Evolutionary conservation across 2,329 filamentous ascomycete genomes (phyloP).

Genomic region (Hymenoscyphus albidus): DNA sequence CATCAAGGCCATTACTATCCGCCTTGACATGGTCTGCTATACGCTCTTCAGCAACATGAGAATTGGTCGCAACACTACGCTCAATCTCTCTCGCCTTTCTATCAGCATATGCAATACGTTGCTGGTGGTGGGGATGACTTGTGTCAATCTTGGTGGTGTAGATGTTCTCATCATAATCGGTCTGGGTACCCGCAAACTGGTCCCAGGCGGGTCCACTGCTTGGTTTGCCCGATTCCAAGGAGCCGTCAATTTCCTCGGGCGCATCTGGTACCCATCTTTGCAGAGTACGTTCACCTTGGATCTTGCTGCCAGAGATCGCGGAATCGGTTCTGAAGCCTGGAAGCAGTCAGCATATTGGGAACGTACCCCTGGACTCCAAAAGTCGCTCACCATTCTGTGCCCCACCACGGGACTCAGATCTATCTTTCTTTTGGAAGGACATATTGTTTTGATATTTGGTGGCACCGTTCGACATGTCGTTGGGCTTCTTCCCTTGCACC

Average conservation of each 20-base stretch:
- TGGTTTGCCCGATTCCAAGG: slow-evolving; percentile 53
- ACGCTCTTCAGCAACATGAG: slow-evolving; percentile 88
- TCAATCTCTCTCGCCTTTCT: slow-evolving; percentile 89
- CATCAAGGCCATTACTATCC: slow-evolving; percentile 67
- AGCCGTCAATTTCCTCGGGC: slow-evolving; percentile 61
- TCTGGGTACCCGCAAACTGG: slow-evolving; percentile 90
- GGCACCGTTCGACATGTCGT: slow-evolving; percentile 42
- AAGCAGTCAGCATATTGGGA: slow-evolving; percentile 20
- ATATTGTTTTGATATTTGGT: slow-evolving; percentile 48
- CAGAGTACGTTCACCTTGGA: slow-evolving; percentile 67
- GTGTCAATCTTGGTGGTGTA: slow-evolving; percentile 92
- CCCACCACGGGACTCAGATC: slow-evolving; percentile 47
- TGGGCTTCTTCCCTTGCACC: slow-evolving; percentile 48
- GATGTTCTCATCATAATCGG: slow-evolving; percentile 88
- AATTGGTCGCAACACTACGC: slow-evolving; percentile 64
- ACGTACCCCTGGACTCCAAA: neutral
- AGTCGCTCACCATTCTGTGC: slow-evolving; percentile 53
- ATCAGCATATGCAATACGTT: slow-evolving; percentile 74
- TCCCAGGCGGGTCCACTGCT: slow-evolving; percentile 60
- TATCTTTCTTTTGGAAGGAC: slow-evolving; percentile 59
- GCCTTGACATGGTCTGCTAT: slow-evolving; percentile 63
- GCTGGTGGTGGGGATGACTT: slow-evolving; percentile 74
- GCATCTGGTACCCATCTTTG: slow-evolving; percentile 76
- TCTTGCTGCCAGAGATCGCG: slow-evolving; percentile 75
- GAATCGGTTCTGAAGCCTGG: slow-evolving; percentile 83